Conservation (phyloP, 1,284 basidiomycete species). For the Caloboletus firmus region DNA sequence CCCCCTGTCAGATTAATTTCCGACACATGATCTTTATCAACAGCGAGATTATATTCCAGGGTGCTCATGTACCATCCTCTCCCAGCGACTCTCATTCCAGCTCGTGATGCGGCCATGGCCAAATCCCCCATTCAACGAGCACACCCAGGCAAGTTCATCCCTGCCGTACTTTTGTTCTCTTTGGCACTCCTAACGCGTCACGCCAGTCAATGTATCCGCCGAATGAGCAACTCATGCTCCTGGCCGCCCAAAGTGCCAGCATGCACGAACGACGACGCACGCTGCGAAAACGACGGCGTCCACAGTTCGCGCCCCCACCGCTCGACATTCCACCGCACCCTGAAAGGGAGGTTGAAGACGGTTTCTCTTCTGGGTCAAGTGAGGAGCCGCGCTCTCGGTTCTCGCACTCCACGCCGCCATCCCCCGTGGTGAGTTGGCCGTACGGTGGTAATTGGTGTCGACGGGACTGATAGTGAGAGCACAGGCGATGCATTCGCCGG, state of each 20-base stretch:
- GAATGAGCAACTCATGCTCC: constrained; percentile 15
- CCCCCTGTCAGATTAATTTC: background rate
- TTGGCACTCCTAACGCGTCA: background rate
- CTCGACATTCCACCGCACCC: constrained; percentile 5
- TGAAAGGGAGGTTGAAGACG: background rate
- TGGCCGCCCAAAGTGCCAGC: constrained; percentile 20
- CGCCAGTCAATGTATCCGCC: background rate
- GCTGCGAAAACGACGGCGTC: constrained; percentile 13
- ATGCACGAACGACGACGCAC: constrained; percentile 20
- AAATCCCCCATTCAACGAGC: background rate
- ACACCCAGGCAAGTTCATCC: constrained; percentile 9
- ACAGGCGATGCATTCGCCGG: constrained; percentile 6
- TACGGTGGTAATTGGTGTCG: background rate
- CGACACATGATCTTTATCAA: no score
- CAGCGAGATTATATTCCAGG: background rate
- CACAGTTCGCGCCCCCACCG: background rate
- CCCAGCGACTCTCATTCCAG: background rate
- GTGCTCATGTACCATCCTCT: background rate
- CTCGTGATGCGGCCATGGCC: constrained; percentile 8
- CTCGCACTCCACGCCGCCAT: constrained; percentile 16
- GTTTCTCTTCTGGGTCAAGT: constrained; percentile 7
- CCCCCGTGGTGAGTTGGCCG: constrained; percentile 19
- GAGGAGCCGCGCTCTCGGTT: constrained; percentile 29
- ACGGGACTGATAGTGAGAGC: background rate
- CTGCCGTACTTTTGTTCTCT: background rate